Percentiles rank a stretch among this genome's conserved stretches.
Evolutionary conservation across 208 protist species (phyloP).

Genomic region (Herpetomonas tarakana): DNA sequence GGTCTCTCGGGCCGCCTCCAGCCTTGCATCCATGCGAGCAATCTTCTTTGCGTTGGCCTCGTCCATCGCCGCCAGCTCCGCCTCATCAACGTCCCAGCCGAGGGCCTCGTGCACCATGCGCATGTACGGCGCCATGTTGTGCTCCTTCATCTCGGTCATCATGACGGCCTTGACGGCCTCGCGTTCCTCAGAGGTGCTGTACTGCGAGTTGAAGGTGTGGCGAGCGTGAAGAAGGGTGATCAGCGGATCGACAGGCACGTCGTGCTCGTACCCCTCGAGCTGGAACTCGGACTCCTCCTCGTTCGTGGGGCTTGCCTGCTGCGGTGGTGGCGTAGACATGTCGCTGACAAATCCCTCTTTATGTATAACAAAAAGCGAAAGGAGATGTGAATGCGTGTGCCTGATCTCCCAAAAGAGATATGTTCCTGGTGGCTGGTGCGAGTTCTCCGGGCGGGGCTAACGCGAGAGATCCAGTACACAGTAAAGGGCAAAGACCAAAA

Average conservation of each 20-base stretch:
- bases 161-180: slow-evolving; percentile 70
- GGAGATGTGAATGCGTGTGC: no score
- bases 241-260: slow-evolving; percentile 79
- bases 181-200: slow-evolving; percentile 65
- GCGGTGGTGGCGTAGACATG: slow-evolving; percentile 8
- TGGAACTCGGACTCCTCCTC: slow-evolving; percentile 27
- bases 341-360: no score
- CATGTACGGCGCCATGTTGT: slow-evolving; percentile 91
- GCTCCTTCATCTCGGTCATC: slow-evolving; percentile 58
- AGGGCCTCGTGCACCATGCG: slow-evolving; percentile 79
- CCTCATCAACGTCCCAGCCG: slow-evolving; percentile 59
- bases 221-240: slow-evolving; percentile 77
- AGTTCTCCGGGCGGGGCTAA: no score
- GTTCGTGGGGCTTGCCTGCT: slow-evolving; percentile 10
- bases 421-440: no score
- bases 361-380: no score
- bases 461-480: no score
- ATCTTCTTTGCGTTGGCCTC: slow-evolving; percentile 74
- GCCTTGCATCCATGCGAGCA: slow-evolving; percentile 76
- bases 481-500: no score
- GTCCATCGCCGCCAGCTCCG: slow-evolving; percentile 66
- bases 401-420: no score
- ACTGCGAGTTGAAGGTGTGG: slow-evolving; percentile 76
- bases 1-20: slow-evolving; percentile 95
- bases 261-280: slow-evolving; percentile 27